Evolutionary conservation across 352 stramenopile species (phyloP).

Genomic region (Pythium dissimile): DNA sequence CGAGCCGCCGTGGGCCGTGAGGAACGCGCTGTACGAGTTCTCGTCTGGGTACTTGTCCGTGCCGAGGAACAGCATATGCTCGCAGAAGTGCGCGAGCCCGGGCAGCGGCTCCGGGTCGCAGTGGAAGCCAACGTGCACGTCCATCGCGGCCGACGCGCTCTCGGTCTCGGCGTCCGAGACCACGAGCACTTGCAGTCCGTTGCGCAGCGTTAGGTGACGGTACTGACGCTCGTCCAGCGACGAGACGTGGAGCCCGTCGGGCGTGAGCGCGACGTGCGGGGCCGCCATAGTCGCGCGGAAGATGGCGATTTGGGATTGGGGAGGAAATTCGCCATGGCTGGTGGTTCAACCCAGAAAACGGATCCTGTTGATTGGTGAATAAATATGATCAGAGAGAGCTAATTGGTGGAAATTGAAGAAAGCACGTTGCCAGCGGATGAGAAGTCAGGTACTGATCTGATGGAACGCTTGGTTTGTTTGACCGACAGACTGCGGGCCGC

Average conservation of each 20-base stretch:
- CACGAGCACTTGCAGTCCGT: constrained; percentile 68
- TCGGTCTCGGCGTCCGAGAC: constrained; percentile 80
- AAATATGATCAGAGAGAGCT: no score
- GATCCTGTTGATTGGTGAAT: no score
- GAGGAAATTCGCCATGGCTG: no score
- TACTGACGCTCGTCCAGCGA: constrained; percentile 74
- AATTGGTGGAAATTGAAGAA: no score
- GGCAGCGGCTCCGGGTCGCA: constrained; percentile 62
- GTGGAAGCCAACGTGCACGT: constrained; percentile 84
- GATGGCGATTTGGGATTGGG: no score
- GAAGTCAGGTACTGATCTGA: no score
- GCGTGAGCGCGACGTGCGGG: constrained; percentile 22
- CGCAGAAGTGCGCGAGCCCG: constrained; percentile 72
- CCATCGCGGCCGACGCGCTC: constrained; percentile 78
- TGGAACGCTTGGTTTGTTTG: no score
- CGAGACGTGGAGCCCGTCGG: constrained; percentile 35
- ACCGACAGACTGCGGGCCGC: no score
- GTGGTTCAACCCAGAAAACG: background rate
- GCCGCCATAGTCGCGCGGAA: background rate
- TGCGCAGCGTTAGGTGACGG: constrained; percentile 58
- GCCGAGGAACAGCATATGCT: constrained; percentile 94
- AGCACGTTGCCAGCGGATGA: no score
- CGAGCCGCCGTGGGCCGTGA: constrained; percentile 76
- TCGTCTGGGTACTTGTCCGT: constrained; percentile 91
- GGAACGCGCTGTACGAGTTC: constrained; percentile 75